Conservation (phyloP, 2,329 filamentous ascomycete species). For the Rhinocladiella mackenziei region DNA sequence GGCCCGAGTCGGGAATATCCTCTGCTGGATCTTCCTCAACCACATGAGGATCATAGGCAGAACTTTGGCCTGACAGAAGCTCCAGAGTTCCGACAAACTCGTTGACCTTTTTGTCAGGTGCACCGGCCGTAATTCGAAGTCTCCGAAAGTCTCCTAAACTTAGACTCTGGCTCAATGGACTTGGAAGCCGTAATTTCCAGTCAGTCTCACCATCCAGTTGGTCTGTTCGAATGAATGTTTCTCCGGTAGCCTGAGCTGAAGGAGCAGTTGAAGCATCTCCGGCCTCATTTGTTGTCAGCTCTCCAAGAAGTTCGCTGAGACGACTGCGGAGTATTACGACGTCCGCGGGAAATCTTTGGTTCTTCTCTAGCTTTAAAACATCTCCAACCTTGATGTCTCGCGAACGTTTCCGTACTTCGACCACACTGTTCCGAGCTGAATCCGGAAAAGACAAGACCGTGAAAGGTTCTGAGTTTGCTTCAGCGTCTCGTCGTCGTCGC, state of each 20-base stretch:
- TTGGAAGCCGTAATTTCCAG: slow-evolving; percentile 91
- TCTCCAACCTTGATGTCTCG: slow-evolving; percentile 90
- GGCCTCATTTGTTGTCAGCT: slow-evolving; percentile 32
- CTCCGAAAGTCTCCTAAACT: slow-evolving; percentile 64
- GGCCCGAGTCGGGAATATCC: slow-evolving; percentile 4
- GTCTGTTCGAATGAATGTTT: slow-evolving; percentile 96
- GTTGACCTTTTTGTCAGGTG: slow-evolving; percentile 90
- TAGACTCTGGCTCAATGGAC: slow-evolving; percentile 77
- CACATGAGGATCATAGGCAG: slow-evolving; percentile 45
- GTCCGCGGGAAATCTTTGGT: slow-evolving; percentile 90
- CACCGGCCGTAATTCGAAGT: slow-evolving; percentile 71
- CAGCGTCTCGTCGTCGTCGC: slow-evolving; percentile 77
- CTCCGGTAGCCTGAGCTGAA: slow-evolving; percentile 49
- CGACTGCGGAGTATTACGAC: slow-evolving; percentile 87
- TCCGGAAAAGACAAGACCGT: slow-evolving; percentile 64
- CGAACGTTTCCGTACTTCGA: slow-evolving; percentile 73
- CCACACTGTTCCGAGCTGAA: slow-evolving; percentile 29
- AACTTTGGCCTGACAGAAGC: slow-evolving; percentile 55
- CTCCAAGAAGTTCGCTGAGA: slow-evolving; percentile 49
- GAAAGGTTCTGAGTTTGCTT: slow-evolving; percentile 91
- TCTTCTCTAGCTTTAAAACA: slow-evolving; percentile 86
- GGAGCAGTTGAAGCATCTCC: slow-evolving; percentile 15
- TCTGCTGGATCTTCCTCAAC: slow-evolving; percentile 32
- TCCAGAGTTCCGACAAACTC: slow-evolving; percentile 90
- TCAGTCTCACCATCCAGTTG: slow-evolving; percentile 97